Conservation (phyloP, 164 flowering plant species). For the Vitis rupestris region DNA sequence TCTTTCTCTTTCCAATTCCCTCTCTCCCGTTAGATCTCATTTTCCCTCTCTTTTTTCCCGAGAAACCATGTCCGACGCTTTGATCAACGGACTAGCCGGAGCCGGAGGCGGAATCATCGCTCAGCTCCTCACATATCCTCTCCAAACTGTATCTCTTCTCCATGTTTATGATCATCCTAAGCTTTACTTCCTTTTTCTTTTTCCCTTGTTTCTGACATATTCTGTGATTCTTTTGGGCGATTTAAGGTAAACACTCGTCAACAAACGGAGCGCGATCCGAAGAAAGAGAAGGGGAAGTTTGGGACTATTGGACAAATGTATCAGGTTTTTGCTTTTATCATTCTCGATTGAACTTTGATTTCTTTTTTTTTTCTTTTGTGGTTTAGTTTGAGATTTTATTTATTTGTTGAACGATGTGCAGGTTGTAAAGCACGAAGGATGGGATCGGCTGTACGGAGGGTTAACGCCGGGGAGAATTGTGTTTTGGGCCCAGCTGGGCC, state of each 20-base stretch:
- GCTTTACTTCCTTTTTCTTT: background rate
- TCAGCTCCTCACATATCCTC: constrained; percentile 90
- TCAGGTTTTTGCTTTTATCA: constrained; percentile 43
- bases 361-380: constrained; percentile 5
- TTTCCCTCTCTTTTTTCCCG: constrained; percentile 3
- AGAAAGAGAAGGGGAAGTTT: constrained; percentile 50
- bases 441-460: constrained; percentile 86
- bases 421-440: constrained; percentile 90
- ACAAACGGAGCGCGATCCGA: constrained; percentile 78
- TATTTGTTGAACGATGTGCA: constrained; percentile 18
- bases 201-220: background rate
- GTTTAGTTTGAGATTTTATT: background rate
- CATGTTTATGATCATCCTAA: background rate
- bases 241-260: constrained; percentile 87
- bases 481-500: too few species aligned
- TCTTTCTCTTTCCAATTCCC: background rate
- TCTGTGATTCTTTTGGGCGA: background rate
- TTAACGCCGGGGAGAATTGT: too few species aligned
- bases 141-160: constrained; percentile 62
- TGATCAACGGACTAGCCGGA: constrained; percentile 95
- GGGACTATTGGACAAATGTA: constrained; percentile 75
- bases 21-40: background rate
- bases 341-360: background rate
- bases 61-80: constrained; percentile 78
- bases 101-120: constrained; percentile 98